phyloP scores from a whole-genome alignment of 2,329 filamentous ascomycete species.

The Triangularia setosa region DNA sequence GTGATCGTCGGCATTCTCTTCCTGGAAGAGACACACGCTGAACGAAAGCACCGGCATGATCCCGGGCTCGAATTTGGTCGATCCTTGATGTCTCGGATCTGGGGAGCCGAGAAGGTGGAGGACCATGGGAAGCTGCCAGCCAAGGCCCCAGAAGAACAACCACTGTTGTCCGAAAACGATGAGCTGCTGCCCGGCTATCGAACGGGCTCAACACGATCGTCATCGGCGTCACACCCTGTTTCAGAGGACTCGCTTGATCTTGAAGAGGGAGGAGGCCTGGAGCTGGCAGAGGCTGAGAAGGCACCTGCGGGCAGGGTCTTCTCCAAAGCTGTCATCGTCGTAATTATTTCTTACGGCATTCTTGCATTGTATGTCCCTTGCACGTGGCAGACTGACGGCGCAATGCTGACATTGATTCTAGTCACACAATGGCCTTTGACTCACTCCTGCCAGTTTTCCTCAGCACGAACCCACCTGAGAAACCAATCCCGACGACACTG shows the following conservation, averaged over 20 bases:
- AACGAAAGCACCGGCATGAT: slow-evolving; percentile 74
- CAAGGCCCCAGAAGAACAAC: slow-evolving; percentile 31
- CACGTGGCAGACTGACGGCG: neutral
- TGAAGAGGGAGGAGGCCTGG: slow-evolving; percentile 22
- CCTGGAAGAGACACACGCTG: slow-evolving; percentile 87
- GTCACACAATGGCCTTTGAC: slow-evolving; percentile 96
- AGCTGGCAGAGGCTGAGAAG: slow-evolving; percentile 19
- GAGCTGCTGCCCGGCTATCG: slow-evolving; percentile 67
- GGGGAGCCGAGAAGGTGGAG: slow-evolving; percentile 31
- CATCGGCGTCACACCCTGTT: slow-evolving; percentile 31
- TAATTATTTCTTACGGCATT: slow-evolving; percentile 86
- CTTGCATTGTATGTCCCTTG: slow-evolving; percentile 76
- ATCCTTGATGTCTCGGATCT: slow-evolving; percentile 55
- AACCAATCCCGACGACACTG: slow-evolving; percentile 52
- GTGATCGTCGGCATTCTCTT: slow-evolving; percentile 79
- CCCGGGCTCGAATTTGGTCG: slow-evolving; percentile 71
- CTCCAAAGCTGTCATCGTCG: slow-evolving; percentile 78
- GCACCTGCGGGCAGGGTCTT: slow-evolving; percentile 54
- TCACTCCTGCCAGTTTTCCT: slow-evolving; percentile 90
- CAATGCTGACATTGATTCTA: slow-evolving; percentile 37
- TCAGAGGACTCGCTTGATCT: slow-evolving; percentile 33
- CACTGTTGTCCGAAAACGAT: slow-evolving; percentile 46
- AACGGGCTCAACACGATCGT: slow-evolving; percentile 51
- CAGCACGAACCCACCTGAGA: slow-evolving; percentile 56
- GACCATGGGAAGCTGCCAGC: slow-evolving; percentile 33